phyloP scores from a whole-genome alignment of 2,329 filamentous ascomycete genomes.

The Hypoxylon sp. region DNA sequence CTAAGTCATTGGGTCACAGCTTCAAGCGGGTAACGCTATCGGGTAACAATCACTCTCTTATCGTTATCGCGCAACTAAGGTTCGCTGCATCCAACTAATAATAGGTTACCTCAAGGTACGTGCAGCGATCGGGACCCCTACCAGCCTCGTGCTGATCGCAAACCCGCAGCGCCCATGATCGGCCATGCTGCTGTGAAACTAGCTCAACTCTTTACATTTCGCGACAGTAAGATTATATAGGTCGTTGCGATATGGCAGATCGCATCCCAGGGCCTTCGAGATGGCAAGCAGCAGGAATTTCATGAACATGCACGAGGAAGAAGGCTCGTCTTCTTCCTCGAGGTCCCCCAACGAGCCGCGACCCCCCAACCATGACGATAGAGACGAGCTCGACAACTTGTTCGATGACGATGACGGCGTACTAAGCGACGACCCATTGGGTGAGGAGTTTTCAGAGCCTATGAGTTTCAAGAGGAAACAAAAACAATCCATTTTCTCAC shows the following conservation, averaged over 20 bases:
- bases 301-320: constrained; percentile 47
- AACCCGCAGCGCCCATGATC: constrained; percentile 22
- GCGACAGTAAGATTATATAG: constrained; percentile 15
- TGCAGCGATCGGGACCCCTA: constrained; percentile 26
- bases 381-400: constrained; percentile 51
- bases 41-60: constrained; percentile 29
- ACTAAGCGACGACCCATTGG: constrained; percentile 70
- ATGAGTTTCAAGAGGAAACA: constrained; percentile 81
- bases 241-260: constrained; percentile 50
- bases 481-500: constrained; percentile 64
- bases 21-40: constrained; percentile 4
- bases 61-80: constrained; percentile 28
- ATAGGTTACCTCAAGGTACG: constrained; percentile 1
- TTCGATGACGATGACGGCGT: constrained; percentile 55
- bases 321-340: constrained; percentile 51
- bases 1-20: constrained; percentile 11
- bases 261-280: constrained; percentile 46
- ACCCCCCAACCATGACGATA: constrained; percentile 54
- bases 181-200: constrained; percentile 23
- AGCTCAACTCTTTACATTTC: constrained; percentile 8
- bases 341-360: constrained; percentile 45
- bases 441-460: constrained; percentile 63
- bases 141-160: constrained; percentile 33
- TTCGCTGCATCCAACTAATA: constrained; percentile 9
- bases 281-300: constrained; percentile 54